Base-by-base conservation (phyloP, 257 asterid genomes). In the Scutellaria minor region DNA sequence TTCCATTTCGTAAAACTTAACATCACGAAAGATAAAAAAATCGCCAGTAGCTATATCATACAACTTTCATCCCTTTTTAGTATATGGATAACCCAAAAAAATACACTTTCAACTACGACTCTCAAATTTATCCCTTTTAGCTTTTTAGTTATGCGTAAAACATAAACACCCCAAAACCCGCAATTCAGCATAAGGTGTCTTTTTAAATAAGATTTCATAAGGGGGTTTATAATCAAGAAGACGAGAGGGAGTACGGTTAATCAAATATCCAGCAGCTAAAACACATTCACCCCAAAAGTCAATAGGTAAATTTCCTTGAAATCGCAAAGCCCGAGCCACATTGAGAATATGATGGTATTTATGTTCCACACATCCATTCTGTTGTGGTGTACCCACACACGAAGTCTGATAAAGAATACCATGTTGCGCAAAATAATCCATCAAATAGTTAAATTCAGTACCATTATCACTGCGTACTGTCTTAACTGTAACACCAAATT, bases 81-180 rank as follows among this genome's bases (percentile, higher is more conserved):
- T 70, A 57, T 31, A 46, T 0, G 75, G 64, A 59, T 75, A 68
- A 0, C 79, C 79, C 6, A 75, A 60, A 39, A 75, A 67, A 6
- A 75, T 42, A 40, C 79, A 75, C 27, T 31, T 42, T 1, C 59
- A 47, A 44, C 52, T 44, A 1, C 60, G 50, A 65, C 39, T 52
- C 6, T 11, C 60, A 55, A 74, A 74, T 15, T 74, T 74, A 11
- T 74, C 73, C 7, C 68, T 64, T 5, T 37, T 22, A 6, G 7
- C 47, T 1, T n/a, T 37, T 18, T 57, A 51, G 5, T 37, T 24
- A 13, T 54, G 41, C 9, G 14, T 51, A 12, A 7, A 55, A 24
- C 62, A 55, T 6, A 55, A 24, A 3, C 62, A 55, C 3, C 62
- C 62, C 18, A 54, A 55, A 22, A 55, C 41, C 22, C 62, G 40